Conservation (phyloP, 768 basidiomycete species). For the Suillus sp. region DNA sequence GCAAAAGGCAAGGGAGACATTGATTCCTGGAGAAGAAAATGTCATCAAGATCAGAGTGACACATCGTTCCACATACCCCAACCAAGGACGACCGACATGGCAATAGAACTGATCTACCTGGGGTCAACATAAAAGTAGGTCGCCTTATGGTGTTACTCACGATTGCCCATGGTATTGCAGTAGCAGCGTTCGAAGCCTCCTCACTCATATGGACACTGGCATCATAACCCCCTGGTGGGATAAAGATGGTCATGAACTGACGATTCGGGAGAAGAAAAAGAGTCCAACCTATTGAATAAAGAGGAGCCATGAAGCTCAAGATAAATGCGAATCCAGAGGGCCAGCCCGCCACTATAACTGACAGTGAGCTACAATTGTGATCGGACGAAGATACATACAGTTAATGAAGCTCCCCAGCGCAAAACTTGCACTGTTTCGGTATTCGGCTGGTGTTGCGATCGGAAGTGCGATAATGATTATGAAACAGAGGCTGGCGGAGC, state of each 20-base stretch:
- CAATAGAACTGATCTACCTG: background rate
- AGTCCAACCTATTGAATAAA: slow-evolving; percentile 7
- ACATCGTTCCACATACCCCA: background rate
- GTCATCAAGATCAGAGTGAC: background rate
- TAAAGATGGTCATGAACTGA: slow-evolving; percentile 23
- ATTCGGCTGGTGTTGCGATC: background rate
- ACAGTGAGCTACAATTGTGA: background rate
- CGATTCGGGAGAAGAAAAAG: background rate
- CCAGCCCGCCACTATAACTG: slow-evolving; percentile 22
- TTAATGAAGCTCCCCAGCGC: background rate
- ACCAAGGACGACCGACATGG: background rate
- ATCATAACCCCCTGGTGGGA: background rate
- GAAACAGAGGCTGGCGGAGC: background rate
- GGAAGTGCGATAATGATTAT: background rate
- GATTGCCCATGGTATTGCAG: background rate
- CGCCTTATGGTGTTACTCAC: background rate
- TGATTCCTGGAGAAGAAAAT: background rate
- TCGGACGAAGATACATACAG: slow-evolving; percentile 13
- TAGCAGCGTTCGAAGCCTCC: slow-evolving; percentile 13
- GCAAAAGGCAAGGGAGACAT: slow-evolving; percentile 2
- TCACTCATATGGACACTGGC: background rate
- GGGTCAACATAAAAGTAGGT: background rate
- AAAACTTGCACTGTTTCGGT: slow-evolving; percentile 2
- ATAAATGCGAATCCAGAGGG: background rate
- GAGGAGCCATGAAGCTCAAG: background rate